Conservation (phyloP, 768 basidiomycete genomes). For the Rhodotorula babjevae region DNA sequence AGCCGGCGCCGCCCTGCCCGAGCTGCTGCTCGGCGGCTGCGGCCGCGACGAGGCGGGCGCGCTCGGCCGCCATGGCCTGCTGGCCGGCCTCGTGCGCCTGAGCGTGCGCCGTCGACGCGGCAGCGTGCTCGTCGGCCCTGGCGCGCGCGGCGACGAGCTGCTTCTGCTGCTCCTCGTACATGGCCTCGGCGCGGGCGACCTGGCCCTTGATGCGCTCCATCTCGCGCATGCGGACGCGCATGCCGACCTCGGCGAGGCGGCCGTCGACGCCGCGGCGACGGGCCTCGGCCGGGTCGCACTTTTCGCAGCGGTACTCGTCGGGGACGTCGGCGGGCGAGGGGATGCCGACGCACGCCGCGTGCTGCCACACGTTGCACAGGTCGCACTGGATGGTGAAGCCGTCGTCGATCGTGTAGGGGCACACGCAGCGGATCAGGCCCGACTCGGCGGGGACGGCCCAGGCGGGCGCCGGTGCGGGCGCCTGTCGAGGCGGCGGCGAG, state of each 20-base stretch:
- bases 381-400: constrained; percentile 85
- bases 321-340: constrained; percentile 52
- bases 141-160: not conserved
- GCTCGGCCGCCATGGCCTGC: not conserved
- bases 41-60: not conserved
- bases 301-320: constrained; percentile 73
- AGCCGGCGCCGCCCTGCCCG: too few relatives aligned
- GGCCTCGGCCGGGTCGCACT: constrained; percentile 53
- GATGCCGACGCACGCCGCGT: constrained; percentile 62
- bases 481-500: not conserved
- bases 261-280: constrained; percentile 50
- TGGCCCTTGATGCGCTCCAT: constrained; percentile 23
- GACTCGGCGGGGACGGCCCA: constrained; percentile 35
- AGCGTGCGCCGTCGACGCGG: not conserved
- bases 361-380: constrained; percentile 73
- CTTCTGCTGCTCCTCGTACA: constrained; percentile 3
- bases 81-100: not conserved
- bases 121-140: not conserved
- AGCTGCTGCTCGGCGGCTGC: too few relatives aligned
- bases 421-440: constrained; percentile 59
- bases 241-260: constrained; percentile 53
- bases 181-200: constrained; percentile 10
- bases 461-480: not conserved
- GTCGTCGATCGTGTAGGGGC: constrained; percentile 68
- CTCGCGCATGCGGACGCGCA: constrained; percentile 44